phyloP scores from a whole-genome alignment of 129 eudicot species.

The Silybum marianum region DNA sequence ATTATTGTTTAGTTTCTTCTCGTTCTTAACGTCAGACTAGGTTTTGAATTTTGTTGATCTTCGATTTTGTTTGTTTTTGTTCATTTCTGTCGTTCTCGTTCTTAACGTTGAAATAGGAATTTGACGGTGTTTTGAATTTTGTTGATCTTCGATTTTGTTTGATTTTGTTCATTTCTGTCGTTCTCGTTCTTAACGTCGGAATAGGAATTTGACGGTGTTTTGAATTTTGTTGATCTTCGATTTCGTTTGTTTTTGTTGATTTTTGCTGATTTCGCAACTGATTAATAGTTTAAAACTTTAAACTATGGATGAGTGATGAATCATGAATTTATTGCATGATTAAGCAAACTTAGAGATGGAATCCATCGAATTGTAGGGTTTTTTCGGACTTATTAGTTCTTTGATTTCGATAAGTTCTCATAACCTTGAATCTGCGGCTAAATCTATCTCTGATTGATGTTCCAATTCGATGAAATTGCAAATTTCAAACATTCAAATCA shows the following conservation, averaged over 20 bases:
- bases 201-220: not conserved
- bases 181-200: not conserved
- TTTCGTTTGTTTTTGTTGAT: not conserved
- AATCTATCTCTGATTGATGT: not conserved
- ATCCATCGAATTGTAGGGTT: not conserved
- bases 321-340: not conserved
- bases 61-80: not conserved
- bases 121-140: not conserved
- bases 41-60: not conserved
- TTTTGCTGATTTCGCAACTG: not conserved
- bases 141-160: not conserved
- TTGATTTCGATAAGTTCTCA: not conserved
- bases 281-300: not conserved
- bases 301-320: not conserved
- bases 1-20: not conserved
- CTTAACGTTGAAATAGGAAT: conserved; percentile 1
- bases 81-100: not conserved
- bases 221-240: not conserved
- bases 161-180: not conserved
- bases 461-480: not conserved
- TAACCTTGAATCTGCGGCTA: not conserved
- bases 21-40: not conserved
- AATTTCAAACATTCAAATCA: not conserved
- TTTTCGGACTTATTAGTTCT: not conserved
- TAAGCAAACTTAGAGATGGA: not conserved